Conservation (phyloP, 1,139 yeast genomes). For the Nakaseomyces sp. region DNA sequence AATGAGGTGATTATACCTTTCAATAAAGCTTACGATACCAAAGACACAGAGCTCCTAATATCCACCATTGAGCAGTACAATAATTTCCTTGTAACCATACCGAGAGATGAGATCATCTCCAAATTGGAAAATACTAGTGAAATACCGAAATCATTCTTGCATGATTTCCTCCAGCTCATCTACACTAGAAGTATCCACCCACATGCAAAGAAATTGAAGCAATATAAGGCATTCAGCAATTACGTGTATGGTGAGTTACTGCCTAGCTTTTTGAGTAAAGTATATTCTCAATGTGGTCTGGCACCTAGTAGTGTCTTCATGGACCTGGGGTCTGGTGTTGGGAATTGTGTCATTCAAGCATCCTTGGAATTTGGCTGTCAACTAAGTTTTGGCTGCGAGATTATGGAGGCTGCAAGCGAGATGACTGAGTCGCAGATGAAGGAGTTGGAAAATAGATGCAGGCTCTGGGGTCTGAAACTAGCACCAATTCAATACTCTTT, state of each 20-base stretch:
- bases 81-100: constrained; percentile 31
- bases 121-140: constrained; percentile 34
- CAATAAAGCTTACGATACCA: constrained; percentile 35
- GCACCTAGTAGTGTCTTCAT: constrained; percentile 51
- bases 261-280: constrained; percentile 65
- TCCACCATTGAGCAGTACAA: constrained; percentile 38
- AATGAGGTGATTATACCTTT: constrained; percentile 41
- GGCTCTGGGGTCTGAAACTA: constrained; percentile 52
- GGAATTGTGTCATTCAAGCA: constrained; percentile 84
- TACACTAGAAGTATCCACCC: constrained; percentile 78
- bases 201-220: constrained; percentile 51
- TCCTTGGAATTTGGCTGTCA: constrained; percentile 77
- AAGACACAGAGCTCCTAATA: constrained; percentile 32
- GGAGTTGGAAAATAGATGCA: constrained; percentile 52
- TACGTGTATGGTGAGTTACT: constrained; percentile 87
- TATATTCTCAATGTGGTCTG: constrained; percentile 56
- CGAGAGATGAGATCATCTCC: constrained; percentile 29
- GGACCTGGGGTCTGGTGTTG: constrained; percentile 91
- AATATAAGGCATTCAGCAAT: constrained; percentile 80
- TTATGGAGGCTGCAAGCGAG: constrained; percentile 73
- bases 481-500: constrained; percentile 52
- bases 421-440: constrained; percentile 52
- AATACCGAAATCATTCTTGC: constrained; percentile 51
- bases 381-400: constrained; percentile 76
- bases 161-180: constrained; percentile 61